Evolutionary conservation across 2,329 filamentous ascomycete genomes (phyloP).

Genomic region (Nemania bipapillata): DNA sequence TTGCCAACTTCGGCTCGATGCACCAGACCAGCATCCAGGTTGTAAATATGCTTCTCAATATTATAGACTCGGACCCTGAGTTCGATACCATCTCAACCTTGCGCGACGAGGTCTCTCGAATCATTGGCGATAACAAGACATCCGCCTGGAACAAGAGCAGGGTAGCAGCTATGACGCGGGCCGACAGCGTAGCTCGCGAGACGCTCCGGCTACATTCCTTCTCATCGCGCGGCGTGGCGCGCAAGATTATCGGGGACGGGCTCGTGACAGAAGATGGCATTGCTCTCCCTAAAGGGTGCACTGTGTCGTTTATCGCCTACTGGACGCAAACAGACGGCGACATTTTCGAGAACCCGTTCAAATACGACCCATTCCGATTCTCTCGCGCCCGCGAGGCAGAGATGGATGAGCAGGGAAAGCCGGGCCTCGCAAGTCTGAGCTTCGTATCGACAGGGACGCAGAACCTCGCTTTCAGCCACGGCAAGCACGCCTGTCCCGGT

Average conservation of each 20-base stretch:
- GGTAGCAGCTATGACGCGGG: constrained; percentile 53
- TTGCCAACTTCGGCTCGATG: constrained; percentile 54
- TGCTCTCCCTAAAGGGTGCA: constrained; percentile 49
- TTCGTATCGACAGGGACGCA: constrained; percentile 51
- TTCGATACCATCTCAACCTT: constrained; percentile 54
- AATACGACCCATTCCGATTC: constrained; percentile 58
- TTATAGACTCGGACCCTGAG: constrained; percentile 55
- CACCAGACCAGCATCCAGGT: constrained; percentile 56
- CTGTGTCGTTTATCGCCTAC: constrained; percentile 51
- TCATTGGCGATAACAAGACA: constrained; percentile 43
- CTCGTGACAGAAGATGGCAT: constrained; percentile 51
- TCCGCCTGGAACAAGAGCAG: constrained; percentile 55
- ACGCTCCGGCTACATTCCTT: constrained; percentile 55
- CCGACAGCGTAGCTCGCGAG: constrained; percentile 59
- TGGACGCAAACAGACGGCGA: constrained; percentile 50
- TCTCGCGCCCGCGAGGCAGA: constrained; percentile 52
- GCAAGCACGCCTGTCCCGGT: constrained; percentile 56
- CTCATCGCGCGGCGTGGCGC: constrained; percentile 47
- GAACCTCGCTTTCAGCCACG: constrained; percentile 54
- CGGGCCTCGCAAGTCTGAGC: constrained; percentile 47
- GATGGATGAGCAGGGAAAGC: constrained; percentile 33
- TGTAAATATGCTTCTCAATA: constrained; percentile 57
- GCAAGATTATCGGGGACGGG: constrained; percentile 47
- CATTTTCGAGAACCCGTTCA: constrained; percentile 50
- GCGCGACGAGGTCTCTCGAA: constrained; percentile 52